phyloP scores from a whole-genome alignment of 1,284 basidiomycete genomes.

The Fomitopsis pinicola region DNA sequence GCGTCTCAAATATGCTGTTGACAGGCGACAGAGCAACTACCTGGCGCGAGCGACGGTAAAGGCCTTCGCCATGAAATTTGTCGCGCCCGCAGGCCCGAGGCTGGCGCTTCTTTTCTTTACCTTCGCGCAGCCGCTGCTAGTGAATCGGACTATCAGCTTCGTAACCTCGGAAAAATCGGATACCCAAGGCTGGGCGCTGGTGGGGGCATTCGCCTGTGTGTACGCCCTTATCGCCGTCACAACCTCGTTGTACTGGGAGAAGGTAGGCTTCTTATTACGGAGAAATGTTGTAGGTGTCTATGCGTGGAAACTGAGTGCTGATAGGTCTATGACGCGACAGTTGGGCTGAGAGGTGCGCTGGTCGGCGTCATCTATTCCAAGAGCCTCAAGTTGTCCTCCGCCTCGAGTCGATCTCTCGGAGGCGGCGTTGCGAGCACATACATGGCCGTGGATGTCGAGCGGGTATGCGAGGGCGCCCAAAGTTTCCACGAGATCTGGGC shows the following conservation, averaged over 20 bases:
- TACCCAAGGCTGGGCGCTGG: neutral
- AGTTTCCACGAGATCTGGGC: neutral
- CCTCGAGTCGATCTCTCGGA: neutral
- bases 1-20: neutral
- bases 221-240: neutral
- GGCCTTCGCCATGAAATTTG: neutral
- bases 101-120: neutral
- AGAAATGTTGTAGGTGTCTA: no score
- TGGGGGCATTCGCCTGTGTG: neutral
- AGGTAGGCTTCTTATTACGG: neutral
- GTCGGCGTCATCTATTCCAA: neutral
- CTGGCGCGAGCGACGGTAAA: neutral
- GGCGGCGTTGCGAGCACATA: neutral
- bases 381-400: neutral
- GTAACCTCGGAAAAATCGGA: neutral
- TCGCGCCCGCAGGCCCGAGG: neutral
- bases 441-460: neutral
- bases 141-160: neutral
- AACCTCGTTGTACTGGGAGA: neutral
- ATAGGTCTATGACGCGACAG: neutral
- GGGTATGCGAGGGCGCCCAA: neutral
- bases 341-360: neutral
- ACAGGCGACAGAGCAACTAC: neutral
- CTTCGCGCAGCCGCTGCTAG: neutral
- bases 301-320: neutral